These are phyloP conservation scores for Scopulariopsis brevicaulis DNA, from an alignment of 2,329 filamentous ascomycete species.

Conservation along the genomic window DNA sequence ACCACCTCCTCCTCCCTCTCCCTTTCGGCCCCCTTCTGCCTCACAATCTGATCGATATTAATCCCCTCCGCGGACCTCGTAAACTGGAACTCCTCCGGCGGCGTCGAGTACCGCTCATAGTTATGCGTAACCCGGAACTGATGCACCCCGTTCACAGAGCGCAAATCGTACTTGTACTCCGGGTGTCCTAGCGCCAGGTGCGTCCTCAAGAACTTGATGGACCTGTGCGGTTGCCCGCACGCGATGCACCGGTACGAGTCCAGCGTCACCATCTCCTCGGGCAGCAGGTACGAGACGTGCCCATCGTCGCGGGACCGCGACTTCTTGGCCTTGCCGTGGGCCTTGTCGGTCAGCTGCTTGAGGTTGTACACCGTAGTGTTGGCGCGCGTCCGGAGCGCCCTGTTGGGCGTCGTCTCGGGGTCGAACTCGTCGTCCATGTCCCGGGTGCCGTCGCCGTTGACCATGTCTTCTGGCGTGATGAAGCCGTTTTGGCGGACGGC, in stretches of 20 bases:
- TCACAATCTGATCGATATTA: background rate
- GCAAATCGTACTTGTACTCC: conserved; percentile 29
- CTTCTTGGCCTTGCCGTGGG: conserved; percentile 30
- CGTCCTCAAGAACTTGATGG: conserved; percentile 32
- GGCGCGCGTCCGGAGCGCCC: conserved; percentile 34
- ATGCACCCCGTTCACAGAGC: conserved; percentile 22
- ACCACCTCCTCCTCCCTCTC: background rate
- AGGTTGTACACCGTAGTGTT: conserved; percentile 45
- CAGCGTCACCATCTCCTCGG: conserved; percentile 31
- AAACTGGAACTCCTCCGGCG: conserved; percentile 13
- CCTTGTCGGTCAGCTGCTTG: conserved; percentile 45
- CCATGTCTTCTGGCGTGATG: conserved; percentile 5
- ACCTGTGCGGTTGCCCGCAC: conserved; percentile 34
- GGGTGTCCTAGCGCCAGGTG: conserved; percentile 35
- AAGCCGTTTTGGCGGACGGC: conserved; percentile 8
- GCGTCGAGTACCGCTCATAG: conserved; percentile 14
- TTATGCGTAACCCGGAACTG: conserved; percentile 26
- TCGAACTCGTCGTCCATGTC: conserved; percentile 32
- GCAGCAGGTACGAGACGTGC: conserved; percentile 32
- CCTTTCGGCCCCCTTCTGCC: background rate
- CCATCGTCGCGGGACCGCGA: conserved; percentile 18
- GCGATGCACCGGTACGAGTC: conserved; percentile 38
- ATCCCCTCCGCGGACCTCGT: background rate
- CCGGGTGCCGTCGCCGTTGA: conserved; percentile 15
- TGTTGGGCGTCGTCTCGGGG: conserved; percentile 37